A percentile compares a stretch with the other conserved stretches of the same genome.
Conservation (phyloP, 768 basidiomycete genomes). For the Mycena belliarum region DNA sequence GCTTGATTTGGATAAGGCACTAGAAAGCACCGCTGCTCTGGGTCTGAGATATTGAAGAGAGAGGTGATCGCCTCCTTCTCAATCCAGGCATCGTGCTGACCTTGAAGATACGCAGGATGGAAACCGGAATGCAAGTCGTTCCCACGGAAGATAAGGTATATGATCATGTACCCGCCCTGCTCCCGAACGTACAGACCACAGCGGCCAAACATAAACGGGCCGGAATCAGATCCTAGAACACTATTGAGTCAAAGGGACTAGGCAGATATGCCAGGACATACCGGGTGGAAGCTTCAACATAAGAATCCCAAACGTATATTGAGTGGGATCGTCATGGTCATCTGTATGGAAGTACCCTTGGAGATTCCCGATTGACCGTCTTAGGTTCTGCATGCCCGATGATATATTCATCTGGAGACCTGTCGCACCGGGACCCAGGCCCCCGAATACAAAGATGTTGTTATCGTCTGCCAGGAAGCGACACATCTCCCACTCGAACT, state of each 20-base stretch:
- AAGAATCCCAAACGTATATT: neutral
- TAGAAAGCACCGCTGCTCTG: neutral
- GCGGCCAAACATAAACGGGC: conserved; percentile 1
- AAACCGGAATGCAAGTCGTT: conserved; percentile 2
- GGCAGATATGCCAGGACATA: too few species aligned
- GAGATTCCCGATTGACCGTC: neutral
- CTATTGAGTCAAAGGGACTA: too few species aligned
- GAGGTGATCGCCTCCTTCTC: neutral
- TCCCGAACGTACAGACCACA: neutral
- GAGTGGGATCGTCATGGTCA: neutral
- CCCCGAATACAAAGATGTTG: conserved; percentile 1
- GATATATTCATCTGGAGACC: neutral
- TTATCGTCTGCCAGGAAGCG: neutral
- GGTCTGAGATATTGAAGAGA: neutral
- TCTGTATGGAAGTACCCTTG: conserved; percentile 1
- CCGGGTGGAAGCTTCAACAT: conserved; percentile 3
- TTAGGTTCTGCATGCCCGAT: neutral
- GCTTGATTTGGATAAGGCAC: neutral
- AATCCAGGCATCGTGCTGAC: neutral
- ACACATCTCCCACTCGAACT: neutral
- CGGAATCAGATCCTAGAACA: neutral
- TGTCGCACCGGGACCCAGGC: neutral
- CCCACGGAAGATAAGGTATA: conserved; percentile 3
- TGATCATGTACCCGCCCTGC: neutral
- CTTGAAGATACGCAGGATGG: neutral